Base-by-base conservation (phyloP, 108 stramenopile genomes). In the Nannochloropsis gaditana region DNA sequence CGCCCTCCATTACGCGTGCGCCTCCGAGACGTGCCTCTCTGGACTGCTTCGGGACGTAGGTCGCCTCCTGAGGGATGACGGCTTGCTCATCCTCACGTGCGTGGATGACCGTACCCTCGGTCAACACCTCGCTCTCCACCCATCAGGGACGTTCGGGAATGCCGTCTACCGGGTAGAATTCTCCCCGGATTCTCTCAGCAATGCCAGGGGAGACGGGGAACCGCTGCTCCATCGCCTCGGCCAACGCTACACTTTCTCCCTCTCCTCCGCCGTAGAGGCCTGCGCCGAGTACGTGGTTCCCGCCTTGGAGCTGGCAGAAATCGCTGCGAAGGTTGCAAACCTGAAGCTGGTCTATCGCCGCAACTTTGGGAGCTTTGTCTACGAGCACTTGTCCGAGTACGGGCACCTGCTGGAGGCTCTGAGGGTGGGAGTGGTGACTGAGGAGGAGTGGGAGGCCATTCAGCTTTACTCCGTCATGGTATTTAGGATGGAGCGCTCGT, bases 401-500 rank as follows among this genome's bases (percentile, higher is more conserved):
- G 59, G 59, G 19, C 59, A n/a, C 19, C 59, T 73, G n/a, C n/a
- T 73, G 59, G 59, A 73, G 59, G 19, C 59, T 3, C n/a, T 73
- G n/a, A 15, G n/a, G 59, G 59, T 73, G 59, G 59, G 59, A n/a
- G 2, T 73, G 3, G 59, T 73, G 59, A 73, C 19, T 73, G 59
- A n/a, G 59, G 59, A 73, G 59, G 59, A 73, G 59, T 73, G 59
- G 59, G 59, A 73, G 59, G 59, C 59, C 19, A 73, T 73, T 8
- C 59, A 73, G 59, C n/a, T 73, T 15, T 73, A 73, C 59, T n/a
- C 15, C 19, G 59, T 73, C 8, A 73, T 73, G 59, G 59, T 73
- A n/a, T 73, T 73, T 6, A 15, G 59, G n/a, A 73, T n/a, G 59
- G 59, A 73, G 8, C n/a, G 59, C 15, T 31, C 31, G 31, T 31